Conservation (phyloP, 176 grass and related monocot genomes). For the Rhipidocladum racemiflorum region DNA sequence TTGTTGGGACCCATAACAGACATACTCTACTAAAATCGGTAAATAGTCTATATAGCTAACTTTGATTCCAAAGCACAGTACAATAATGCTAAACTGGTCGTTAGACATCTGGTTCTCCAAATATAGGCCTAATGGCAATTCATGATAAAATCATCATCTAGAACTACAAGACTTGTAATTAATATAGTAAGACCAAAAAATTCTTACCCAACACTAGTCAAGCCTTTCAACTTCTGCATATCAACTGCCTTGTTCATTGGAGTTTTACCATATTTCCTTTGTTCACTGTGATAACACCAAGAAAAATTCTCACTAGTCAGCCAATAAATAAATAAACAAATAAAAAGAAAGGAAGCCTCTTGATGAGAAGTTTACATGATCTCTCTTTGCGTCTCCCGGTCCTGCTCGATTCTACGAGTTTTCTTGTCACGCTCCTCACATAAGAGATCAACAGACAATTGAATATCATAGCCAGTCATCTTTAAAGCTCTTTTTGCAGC, state of each 20-base stretch:
- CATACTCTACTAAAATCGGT: not conserved
- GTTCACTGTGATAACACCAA: constrained; percentile 51
- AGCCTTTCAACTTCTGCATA: constrained; percentile 70
- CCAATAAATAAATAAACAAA: not conserved
- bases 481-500: constrained; percentile 84
- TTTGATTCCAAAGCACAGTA: constrained; percentile 6
- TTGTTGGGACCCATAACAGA: not conserved
- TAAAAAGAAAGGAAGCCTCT: not conserved
- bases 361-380: constrained; percentile 59
- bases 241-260: constrained; percentile 75
- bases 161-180: not conserved
- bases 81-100: not conserved
- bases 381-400: constrained; percentile 49
- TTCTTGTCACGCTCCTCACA: constrained; percentile 78
- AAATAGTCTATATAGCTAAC: not conserved
- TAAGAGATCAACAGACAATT: constrained; percentile 77
- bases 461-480: constrained; percentile 85
- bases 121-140: not conserved
- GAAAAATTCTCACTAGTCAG: constrained; percentile 16
- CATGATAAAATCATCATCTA: not conserved
- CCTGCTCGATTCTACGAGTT: constrained; percentile 53
- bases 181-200: not conserved
- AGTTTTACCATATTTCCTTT: constrained; percentile 74
- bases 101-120: constrained; percentile 20
- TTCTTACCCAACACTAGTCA: constrained; percentile 76